These are phyloP conservation scores for Leucogyrophana mollusca DNA, from an alignment of 768 basidiomycete species.

Conservation along the genomic window DNA sequence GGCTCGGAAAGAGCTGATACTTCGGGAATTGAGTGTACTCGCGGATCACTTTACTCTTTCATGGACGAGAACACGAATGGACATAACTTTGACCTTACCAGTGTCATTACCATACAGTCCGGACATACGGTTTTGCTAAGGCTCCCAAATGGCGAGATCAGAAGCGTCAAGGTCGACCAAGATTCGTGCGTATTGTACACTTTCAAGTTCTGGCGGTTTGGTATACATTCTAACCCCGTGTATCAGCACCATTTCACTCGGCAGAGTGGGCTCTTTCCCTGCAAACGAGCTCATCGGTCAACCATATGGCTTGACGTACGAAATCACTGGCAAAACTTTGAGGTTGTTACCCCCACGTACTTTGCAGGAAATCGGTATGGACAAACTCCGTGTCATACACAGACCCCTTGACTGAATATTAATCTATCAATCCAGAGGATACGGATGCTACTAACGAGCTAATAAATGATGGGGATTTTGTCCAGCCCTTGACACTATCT, in stretches of 20 bases:
- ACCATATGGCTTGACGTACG: slow-evolving; percentile 87
- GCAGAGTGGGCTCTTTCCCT: slow-evolving; percentile 84
- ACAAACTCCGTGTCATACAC: too few species aligned
- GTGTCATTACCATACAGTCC: slow-evolving; percentile 45
- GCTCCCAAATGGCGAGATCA: slow-evolving; percentile 78
- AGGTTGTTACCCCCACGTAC: slow-evolving; percentile 58
- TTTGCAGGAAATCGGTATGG: slow-evolving; percentile 79
- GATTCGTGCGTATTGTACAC: slow-evolving; percentile 54
- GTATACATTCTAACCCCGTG: slow-evolving; percentile 4
- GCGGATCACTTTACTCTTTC: too few species aligned
- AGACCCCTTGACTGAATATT: too few species aligned
- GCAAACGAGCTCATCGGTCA: slow-evolving; percentile 76
- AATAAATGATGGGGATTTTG: slow-evolving; percentile 83
- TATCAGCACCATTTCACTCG: slow-evolving; percentile 66
- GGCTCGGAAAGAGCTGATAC: too few species aligned
- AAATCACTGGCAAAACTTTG: slow-evolving; percentile 74
- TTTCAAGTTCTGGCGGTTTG: slow-evolving; percentile 1
- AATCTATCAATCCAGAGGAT: slow-evolving; percentile 87
- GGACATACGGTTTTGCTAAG: slow-evolving; percentile 80
- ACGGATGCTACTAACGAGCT: slow-evolving; percentile 96
- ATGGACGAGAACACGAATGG: too few species aligned
- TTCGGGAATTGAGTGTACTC: too few species aligned
- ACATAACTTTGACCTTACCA: slow-evolving; percentile 4
- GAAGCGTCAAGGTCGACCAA: slow-evolving; percentile 68
- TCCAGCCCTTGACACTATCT: slow-evolving; percentile 77